Evolutionary conservation across 495 filamentous ascomycete species (phyloP), one percentile per base, ranked within the genome.

Genomic region (Hyaloscypha finlandica): DNA sequence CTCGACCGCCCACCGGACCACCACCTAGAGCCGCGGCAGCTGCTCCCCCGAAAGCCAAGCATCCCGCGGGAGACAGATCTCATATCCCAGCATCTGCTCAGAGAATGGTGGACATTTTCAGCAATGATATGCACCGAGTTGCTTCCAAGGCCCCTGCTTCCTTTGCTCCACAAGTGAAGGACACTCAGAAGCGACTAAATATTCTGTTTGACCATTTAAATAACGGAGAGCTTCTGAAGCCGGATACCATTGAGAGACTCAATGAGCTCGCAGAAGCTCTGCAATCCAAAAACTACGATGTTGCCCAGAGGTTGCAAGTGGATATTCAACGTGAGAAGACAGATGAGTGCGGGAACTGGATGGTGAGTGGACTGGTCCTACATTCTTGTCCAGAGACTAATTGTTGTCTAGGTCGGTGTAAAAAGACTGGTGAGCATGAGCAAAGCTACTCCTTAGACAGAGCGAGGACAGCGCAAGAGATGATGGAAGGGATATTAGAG

Each of bases 151-250:
- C 96, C 0, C 95, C 95, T 4, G 78, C 88, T 19, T 83, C 88
- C 5, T 97, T 94, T 81, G 88, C 90, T 72, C 81, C 86, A 29
- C 92, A 97, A 74, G 92, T 98, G 48, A 89, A 90, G 59, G 94
- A 99, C 75, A 95, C 93, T 4, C 92, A 97, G 74, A 96, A 96
- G 77, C 85, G 94, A 53, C 82, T 99, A 64, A 90, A 89, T 68
- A 89, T 96, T 61, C 84, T 99, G 11, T 99, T 97, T 78, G 93
- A 98, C 73, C 93, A 97, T 77, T 82, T 99, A 59, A 98, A 98
- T 81, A 98, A 98, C 73, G 90, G 92, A 73, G 92, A 97, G 66
- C 80, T 99, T 30, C 82, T 97, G 59, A 91, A 88, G 75, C 83
- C 88, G 32, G 92, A 94, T 71, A 97, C 94, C 8, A 81, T 97